Base-by-base conservation (phyloP, 768 basidiomycete genomes). In the Myochromella boudieri region DNA sequence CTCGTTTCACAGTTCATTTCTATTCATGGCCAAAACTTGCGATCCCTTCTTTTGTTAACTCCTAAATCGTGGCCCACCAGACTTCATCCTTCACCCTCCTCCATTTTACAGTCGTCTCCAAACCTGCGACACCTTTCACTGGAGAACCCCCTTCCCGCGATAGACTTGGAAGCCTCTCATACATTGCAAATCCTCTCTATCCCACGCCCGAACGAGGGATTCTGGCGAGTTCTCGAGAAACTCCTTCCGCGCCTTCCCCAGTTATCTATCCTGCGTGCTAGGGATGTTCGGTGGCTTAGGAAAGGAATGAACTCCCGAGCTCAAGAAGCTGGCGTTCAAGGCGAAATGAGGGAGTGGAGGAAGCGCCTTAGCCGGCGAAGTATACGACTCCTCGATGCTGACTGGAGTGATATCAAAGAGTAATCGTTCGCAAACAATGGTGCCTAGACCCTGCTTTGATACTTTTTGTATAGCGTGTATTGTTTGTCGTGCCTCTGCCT, bases 341-440 rank as follows among this genome's bases (percentile, higher is more conserved):
- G 88, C 33, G 85, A 89, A 61, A 84, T 92, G 80, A 69, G 72
- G 52, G 77, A 82, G 46, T 92, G 90, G 90, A 74, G 74, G 49
- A 73, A 77, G 37, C 75, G 84, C 42, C 69, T 92, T 25, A 68
- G 67, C 9, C 70, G 80, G 45, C 70, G 77, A 56, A 71, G 78
- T 1, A 75, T 92, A 37, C 71, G 74, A 17, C 65, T 92, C 22
- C 67, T 91, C 43, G 90, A 92, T 57, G 73, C 77, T 12, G 81
- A 87, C 47, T 91, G 90, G 87, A 81, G 73, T 49, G 75, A 77
- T 49, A 66, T 67, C 46, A 63, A 64, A 39, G 57, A 56, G 48
- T 49, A 17, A 54, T 37, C 46, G 2, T 4, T 14, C 12, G 25
- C n/a, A n/a, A n/a, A n/a, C n/a, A n/a, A n/a, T n/a, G n/a, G n/a